A percentile compares a stretch with the other conserved stretches of the same genome.
phyloP scores from a whole-genome alignment of 805 yeast genomes.

The Starmerella tilneyi region DNA sequence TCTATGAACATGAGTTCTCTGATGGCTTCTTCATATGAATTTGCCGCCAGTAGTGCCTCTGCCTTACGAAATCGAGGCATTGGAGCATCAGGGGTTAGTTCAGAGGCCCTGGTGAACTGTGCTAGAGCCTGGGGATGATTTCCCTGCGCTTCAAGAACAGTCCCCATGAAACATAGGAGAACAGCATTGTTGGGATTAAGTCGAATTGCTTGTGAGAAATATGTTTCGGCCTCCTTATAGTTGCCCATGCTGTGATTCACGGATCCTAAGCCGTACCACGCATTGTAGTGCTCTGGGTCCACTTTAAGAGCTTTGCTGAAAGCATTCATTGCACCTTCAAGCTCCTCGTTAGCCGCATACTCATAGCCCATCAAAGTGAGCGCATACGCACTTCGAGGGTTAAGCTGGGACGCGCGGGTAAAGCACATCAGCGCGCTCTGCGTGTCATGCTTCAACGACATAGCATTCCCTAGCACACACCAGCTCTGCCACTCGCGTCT shows the following conservation, averaged over 20 bases:
- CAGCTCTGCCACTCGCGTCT: slow-evolving; percentile 71
- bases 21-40: slow-evolving; percentile 61
- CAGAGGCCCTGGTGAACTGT: slow-evolving; percentile 74
- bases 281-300: slow-evolving; percentile 82
- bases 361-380: slow-evolving; percentile 93
- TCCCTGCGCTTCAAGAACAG: slow-evolving; percentile 72
- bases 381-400: slow-evolving; percentile 70
- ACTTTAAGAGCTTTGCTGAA: slow-evolving; percentile 68
- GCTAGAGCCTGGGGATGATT: slow-evolving; percentile 60
- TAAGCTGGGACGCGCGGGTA: slow-evolving; percentile 60
- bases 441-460: slow-evolving; percentile 71
- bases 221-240: slow-evolving; percentile 69
- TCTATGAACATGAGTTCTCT: slow-evolving; percentile 62
- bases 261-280: slow-evolving; percentile 93
- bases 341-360: slow-evolving; percentile 74
- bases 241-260: slow-evolving; percentile 81
- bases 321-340: slow-evolving; percentile 75
- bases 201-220: slow-evolving; percentile 74
- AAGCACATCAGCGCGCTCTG: slow-evolving; percentile 86
- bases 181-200: slow-evolving; percentile 88
- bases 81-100: slow-evolving; percentile 74
- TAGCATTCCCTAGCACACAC: slow-evolving; percentile 84
- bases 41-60: slow-evolving; percentile 61
- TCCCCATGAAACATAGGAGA: slow-evolving; percentile 84
- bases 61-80: slow-evolving; percentile 84